Base-by-base conservation (phyloP, 2,329 filamentous ascomycete genomes). In the Kalaharituber pfeilii region DNA sequence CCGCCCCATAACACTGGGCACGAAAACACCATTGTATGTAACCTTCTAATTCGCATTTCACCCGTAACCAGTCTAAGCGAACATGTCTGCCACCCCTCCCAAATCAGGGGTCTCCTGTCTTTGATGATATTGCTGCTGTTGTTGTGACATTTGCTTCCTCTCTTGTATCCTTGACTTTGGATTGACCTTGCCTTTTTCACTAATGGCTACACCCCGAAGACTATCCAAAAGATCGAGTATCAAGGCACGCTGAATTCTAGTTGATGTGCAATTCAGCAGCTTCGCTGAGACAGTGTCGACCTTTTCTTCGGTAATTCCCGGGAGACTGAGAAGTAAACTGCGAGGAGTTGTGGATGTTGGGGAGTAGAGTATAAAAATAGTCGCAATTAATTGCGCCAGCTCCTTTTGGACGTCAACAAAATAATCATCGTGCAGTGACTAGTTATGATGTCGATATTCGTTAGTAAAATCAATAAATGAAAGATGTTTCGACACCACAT, bases 391-490 rank as follows among this genome's bases (percentile, higher is more conserved):
- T 22, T 81, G 78, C 0, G 87, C 89, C 22, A 98, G 75, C 51
- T 98, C 88, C 66, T 88, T 89, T 65, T 98, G 91, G 58, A 93
- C 78, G 62, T 98, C 91, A 29, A 95, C 88, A 68, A 96, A 98
- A 68, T 96, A 95, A 0, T 86, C 82, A 62, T 98, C 91, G 69
- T 96, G 85, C 51, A 98, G 79, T 1, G 85, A 93, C 1, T 64
- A 39, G 36, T n/a, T 15, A 44, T 15, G 18, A 13, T n/a, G 6
- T 11, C 49, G 8, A 2, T 30, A 28, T 22, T 13, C n/a, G 22
- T 47, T 44, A 50, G 50, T 56, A 36, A 50, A 42, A 36, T 7
- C 18, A 36, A 52, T 5, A 15, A 9, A 26, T n/a, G 49, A n/a
- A 26, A 20, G 4, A 9, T 18, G 13, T 22, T 22, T 52, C 24